Conservation (phyloP, 139 green algal genomes). For the Haematococcus lacustris region DNA sequence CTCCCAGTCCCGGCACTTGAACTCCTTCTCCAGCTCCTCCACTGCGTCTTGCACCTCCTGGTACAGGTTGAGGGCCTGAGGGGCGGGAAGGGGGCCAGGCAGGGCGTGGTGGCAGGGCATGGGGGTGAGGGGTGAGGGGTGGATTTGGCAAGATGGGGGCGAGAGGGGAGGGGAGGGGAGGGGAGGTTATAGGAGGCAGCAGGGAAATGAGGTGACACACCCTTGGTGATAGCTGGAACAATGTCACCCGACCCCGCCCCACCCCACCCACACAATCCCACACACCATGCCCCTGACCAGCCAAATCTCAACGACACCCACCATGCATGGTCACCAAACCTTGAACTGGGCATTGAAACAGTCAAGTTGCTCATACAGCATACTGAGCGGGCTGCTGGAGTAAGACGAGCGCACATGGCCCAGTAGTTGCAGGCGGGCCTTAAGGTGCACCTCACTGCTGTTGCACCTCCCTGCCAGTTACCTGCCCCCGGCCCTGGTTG, state of each 20-base stretch:
- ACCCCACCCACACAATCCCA: no score
- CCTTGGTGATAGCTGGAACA: no score
- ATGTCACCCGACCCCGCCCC: no score
- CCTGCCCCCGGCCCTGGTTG: no score
- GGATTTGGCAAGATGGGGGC: neutral
- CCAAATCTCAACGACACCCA: no score
- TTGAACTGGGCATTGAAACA: neutral
- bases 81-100: neutral
- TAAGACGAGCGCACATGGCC: neutral
- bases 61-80: neutral
- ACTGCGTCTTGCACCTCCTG: neutral
- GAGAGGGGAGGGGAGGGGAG: no score
- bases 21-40: neutral
- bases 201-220: no score
- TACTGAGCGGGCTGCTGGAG: neutral
- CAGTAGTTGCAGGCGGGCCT: no score
- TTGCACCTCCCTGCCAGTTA: no score
- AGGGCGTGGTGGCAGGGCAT: neutral
- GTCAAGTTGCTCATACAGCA: neutral
- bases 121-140: neutral
- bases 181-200: neutral
- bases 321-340: neutral
- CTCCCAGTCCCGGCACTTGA: neutral
- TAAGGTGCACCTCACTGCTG: no score
- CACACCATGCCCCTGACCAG: no score